These are phyloP conservation scores for Antarctomyces pellizariae DNA, from an alignment of 495 filamentous ascomycete genomes.

Conservation along the genomic window DNA sequence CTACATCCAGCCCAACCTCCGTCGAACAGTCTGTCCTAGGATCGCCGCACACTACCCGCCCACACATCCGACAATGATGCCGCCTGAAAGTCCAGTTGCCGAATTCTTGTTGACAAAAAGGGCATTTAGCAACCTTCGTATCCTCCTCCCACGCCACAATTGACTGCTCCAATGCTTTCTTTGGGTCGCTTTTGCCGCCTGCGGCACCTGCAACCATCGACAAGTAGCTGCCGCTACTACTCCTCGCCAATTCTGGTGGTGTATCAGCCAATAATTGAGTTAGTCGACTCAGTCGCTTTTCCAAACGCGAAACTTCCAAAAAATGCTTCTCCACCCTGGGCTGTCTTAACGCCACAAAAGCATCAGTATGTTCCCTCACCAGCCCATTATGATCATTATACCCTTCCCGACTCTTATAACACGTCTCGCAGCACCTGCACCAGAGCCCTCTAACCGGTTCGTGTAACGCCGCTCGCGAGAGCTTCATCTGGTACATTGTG, in stretches of 20 bases:
- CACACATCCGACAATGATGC: constrained; percentile 88
- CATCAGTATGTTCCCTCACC: constrained; percentile 40
- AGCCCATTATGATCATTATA: constrained; percentile 75
- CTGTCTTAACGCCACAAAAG: constrained; percentile 42
- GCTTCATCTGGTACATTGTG: constrained; percentile 99
- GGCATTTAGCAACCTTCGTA: constrained; percentile 52
- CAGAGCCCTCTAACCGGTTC: constrained; percentile 84
- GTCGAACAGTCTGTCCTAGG: constrained; percentile 58
- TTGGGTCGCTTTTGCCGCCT: constrained; percentile 28
- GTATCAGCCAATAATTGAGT: constrained; percentile 60
- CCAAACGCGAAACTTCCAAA: constrained; percentile 67
- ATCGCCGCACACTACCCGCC: constrained; percentile 79
- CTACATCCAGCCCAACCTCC: constrained; percentile 60
- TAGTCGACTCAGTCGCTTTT: constrained; percentile 77
- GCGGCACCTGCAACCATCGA: constrained; percentile 15
- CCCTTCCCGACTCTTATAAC: constrained; percentile 85
- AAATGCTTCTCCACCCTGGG: constrained; percentile 62
- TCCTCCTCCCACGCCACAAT: constrained; percentile 94
- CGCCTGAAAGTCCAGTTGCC: constrained; percentile 68
- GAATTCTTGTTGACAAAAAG: constrained; percentile 90
- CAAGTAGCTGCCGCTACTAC: constrained; percentile 9
- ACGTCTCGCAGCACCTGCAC: constrained; percentile 92
- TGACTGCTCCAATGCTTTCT: constrained; percentile 68
- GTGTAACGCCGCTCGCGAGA: constrained; percentile 70
- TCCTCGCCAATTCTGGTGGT: constrained; percentile 26